phyloP scores from a whole-genome alignment of 192 early-diverging fungal genomes.

The Globomyces pollinis-pini region DNA sequence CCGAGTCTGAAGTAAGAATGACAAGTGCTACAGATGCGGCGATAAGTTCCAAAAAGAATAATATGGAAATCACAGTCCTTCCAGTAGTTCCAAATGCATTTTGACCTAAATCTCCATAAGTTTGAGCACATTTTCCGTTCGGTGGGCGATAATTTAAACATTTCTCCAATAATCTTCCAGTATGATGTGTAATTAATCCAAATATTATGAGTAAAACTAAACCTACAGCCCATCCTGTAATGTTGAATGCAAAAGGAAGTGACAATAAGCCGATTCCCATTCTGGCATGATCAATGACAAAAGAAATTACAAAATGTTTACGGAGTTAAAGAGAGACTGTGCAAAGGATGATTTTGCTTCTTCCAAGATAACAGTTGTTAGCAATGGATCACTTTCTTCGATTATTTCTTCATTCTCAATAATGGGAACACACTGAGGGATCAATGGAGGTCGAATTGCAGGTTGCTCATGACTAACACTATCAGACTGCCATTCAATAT shows the following conservation, averaged over 20 bases:
- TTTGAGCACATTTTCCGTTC: background rate
- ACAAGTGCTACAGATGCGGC: constrained; percentile 37
- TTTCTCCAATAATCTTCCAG: constrained; percentile 11
- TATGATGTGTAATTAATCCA: constrained; percentile 15
- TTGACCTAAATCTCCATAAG: constrained; percentile 39
- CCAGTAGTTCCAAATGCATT: constrained; percentile 36
- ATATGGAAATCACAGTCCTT: constrained; percentile 23
- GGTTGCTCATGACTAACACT: too few species aligned
- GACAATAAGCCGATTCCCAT: constrained; percentile 24
- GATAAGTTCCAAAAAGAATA: constrained; percentile 44
- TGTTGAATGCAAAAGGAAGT: constrained; percentile 18
- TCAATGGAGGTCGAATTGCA: too few species aligned
- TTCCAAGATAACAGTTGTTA: too few species aligned
- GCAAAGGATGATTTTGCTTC: constrained; percentile 4
- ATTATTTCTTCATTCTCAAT: too few species aligned
- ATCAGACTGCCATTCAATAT: too few species aligned
- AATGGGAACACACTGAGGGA: too few species aligned
- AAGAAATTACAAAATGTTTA: constrained; percentile 31
- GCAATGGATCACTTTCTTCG: too few species aligned
- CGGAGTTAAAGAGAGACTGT: constrained; percentile 23
- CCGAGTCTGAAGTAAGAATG: constrained; percentile 37
- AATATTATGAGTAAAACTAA: constrained; percentile 3
- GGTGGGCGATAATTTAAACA: constrained; percentile 9
- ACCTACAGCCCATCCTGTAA: constrained; percentile 19
- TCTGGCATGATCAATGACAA: too few species aligned